phyloP scores from a whole-genome alignment of 2,329 filamentous ascomycete genomes.

The Rutstroemia sp. region DNA sequence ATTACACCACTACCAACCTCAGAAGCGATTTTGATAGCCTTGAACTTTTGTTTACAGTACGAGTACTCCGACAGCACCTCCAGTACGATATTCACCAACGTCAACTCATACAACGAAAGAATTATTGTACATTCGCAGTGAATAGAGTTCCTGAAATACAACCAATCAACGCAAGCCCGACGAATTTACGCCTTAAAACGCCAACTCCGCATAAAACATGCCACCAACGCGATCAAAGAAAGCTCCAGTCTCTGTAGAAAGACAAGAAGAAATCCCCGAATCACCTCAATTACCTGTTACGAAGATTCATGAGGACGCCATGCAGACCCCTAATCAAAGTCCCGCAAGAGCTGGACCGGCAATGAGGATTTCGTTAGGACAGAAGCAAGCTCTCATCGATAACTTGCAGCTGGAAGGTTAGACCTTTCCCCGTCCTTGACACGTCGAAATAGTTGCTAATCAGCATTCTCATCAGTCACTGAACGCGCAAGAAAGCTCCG shows the following conservation, averaged over 20 bases:
- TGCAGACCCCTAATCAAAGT: slow-evolving; percentile 39
- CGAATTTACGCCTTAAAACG: too few species aligned
- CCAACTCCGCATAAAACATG: slow-evolving; percentile 31
- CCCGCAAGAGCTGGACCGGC: slow-evolving; percentile 52
- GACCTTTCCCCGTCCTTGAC: slow-evolving; percentile 25
- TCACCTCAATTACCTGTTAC: slow-evolving; percentile 25
- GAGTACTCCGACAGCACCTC: too few species aligned
- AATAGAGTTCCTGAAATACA: too few species aligned
- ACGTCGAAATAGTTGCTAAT: slow-evolving; percentile 13
- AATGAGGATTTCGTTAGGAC: slow-evolving; percentile 55
- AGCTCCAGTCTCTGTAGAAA: slow-evolving; percentile 24
- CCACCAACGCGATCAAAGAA: slow-evolving; percentile 40
- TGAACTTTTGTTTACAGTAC: too few species aligned
- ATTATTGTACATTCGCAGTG: too few species aligned
- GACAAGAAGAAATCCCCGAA: slow-evolving; percentile 23
- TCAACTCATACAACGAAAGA: too few species aligned
- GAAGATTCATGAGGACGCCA: slow-evolving; percentile 31
- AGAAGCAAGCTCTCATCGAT: slow-evolving; percentile 83
- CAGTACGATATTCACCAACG: too few species aligned
- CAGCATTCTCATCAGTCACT: slow-evolving; percentile 51
- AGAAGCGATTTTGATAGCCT: neutral
- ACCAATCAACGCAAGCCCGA: too few species aligned
- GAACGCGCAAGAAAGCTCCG: slow-evolving; percentile 81
- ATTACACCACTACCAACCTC: neutral
- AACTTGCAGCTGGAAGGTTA: slow-evolving; percentile 84